Percentiles rank a stretch among this genome's conserved stretches.
phyloP scores from a whole-genome alignment of 164 flowering plant species.

The Tetrastigma voinierianum region DNA sequence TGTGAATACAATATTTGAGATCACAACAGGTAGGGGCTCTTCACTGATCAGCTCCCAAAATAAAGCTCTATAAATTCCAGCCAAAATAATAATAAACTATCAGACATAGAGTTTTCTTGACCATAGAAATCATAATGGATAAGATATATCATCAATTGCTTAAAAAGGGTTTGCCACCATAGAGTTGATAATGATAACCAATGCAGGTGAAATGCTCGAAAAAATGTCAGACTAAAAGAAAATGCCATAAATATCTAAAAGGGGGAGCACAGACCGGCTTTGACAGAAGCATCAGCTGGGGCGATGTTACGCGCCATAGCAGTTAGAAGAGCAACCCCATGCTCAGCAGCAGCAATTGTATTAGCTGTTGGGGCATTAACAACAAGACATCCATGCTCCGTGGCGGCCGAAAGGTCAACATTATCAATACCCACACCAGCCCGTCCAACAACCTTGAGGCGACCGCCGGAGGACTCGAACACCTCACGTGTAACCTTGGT shows the following conservation, averaged over 20 bases:
- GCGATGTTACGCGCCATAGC: conserved; percentile 46
- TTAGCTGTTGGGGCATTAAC: conserved; percentile 50
- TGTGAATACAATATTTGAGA: too few relatives aligned
- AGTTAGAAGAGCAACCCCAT: conserved; percentile 39
- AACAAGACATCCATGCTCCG: conserved; percentile 44
- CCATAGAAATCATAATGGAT: too few relatives aligned
- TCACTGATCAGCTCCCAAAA: too few relatives aligned
- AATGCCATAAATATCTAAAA: not conserved
- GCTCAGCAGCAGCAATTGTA: conserved; percentile 48
- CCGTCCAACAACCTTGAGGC: conserved; percentile 46
- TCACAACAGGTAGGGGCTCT: too few relatives aligned
- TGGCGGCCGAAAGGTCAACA: conserved; percentile 52
- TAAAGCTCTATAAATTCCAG: too few relatives aligned
- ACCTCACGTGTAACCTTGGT: conserved; percentile 43
- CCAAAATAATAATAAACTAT: too few relatives aligned
- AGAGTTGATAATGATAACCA: not conserved
- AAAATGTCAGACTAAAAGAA: not conserved
- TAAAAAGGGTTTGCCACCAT: too few relatives aligned
- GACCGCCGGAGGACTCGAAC: conserved; percentile 34
- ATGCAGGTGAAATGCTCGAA: not conserved
- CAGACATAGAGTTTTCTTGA: too few relatives aligned
- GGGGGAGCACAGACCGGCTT: conserved; percentile 25
- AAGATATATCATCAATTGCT: too few relatives aligned
- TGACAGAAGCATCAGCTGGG: conserved; percentile 43
- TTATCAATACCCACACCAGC: conserved; percentile 53